Base-by-base conservation (phyloP, 805 yeast species). In the Candida dajiaensis region DNA sequence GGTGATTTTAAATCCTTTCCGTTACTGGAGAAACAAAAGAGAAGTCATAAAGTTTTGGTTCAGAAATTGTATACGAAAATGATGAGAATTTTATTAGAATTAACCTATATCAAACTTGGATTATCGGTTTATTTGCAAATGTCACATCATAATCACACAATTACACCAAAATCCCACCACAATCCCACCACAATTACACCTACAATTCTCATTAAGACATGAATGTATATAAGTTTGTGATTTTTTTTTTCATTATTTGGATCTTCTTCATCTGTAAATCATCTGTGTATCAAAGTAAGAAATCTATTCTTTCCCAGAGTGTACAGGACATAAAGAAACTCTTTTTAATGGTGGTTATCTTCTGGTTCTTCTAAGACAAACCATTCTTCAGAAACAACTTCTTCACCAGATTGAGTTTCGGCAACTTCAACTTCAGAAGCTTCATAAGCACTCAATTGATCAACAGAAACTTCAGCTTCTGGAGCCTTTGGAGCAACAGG, bases 401-500 rank as follows among this genome's bases (percentile, higher is more conserved):
- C 68, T 59, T 77, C 83, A 55, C 78, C 71, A 50, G 77, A 73
- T 19, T 54, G 11, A 37, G 48, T 49, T 28, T 51, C 29, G 48
- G 73, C 75, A 54, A 88, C 85, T 69, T 89, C 96, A 52, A 90
- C 96, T 46, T 77, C 74, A 52, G 83, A 69, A 39, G 80, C 54
- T 63, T 80, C 87, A 72, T 88, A 88, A 49, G 77, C 81, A 50
- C 79, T 69, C 56, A 88, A 72, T 46, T 84, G 83, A 35, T 73
- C 73, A 51, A 85, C 78, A 54, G 82, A 78, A 49, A 78, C 79
- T 67, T 88, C 95, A 47, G 78, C 65, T 53, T 77, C 69, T 58
- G 97, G 97, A 41, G 73, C 67, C 55, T 78, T 67, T 59, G 98
- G 95, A 57, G 89, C 78, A 52, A 76, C 67, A 61, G 98, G 98